Evolutionary conservation across 805 yeast species (phyloP).

Genomic region (Metschnikowia corniflorae): DNA sequence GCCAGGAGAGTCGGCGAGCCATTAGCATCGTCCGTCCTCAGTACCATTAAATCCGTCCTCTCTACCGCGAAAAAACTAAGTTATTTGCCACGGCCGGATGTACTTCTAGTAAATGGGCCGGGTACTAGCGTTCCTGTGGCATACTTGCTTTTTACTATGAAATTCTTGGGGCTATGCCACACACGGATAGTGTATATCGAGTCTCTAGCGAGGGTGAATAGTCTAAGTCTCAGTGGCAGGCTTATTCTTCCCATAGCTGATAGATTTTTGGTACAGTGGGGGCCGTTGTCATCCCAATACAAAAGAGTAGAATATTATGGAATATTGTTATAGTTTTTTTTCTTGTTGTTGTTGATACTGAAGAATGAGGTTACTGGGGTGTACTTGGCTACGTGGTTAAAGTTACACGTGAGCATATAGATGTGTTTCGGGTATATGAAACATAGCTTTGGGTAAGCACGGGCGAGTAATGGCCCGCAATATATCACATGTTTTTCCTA

Average conservation of each 20-base stretch:
- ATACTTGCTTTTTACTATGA: conserved; percentile 49
- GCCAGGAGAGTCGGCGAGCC: conserved; percentile 64
- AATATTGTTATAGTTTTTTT: conserved; percentile 47
- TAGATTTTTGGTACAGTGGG: conserved; percentile 90
- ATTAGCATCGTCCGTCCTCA: conserved; percentile 41
- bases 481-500: no score
- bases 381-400: no score
- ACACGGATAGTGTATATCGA: conserved; percentile 77
- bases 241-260: conserved; percentile 69
- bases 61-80: conserved; percentile 28
- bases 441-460: no score
- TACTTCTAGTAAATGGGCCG: conserved; percentile 70
- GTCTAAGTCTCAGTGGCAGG: conserved; percentile 72
- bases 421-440: not conserved
- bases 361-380: no score
- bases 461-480: no score
- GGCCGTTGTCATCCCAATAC: conserved; percentile 47
- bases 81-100: conserved; percentile 34
- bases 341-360: no score
- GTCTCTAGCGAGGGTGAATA: conserved; percentile 76
- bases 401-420: no score
- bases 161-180: conserved; percentile 41
- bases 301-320: conserved; percentile 74
- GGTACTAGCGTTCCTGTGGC: conserved; percentile 76
- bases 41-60: conserved; percentile 39